A percentile compares a stretch with the other conserved stretches of the same genome.
Conservation (phyloP, 495 filamentous ascomycete genomes). For the Penicillium macrosclerotiorum region DNA sequence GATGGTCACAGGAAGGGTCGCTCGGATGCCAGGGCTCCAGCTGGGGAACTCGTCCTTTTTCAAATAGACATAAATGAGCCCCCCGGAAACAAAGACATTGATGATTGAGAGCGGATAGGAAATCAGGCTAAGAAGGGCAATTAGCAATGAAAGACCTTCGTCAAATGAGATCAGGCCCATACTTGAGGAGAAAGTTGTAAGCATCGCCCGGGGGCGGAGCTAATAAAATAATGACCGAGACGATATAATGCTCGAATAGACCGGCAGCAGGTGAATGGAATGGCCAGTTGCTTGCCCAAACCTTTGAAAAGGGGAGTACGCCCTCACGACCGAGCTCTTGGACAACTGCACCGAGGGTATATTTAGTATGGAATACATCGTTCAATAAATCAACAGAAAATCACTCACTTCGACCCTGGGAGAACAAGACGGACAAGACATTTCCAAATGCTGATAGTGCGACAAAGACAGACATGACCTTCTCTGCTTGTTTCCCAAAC, state of each 20-base stretch:
- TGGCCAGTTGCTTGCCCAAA: conserved; percentile 66
- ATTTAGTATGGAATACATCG: conserved; percentile 3
- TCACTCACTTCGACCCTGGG: conserved; percentile 57
- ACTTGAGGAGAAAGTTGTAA: conserved; percentile 64
- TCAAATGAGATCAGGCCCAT: no score
- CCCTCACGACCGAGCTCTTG: conserved; percentile 67
- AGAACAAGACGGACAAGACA: conserved; percentile 67
- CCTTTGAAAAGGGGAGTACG: conserved; percentile 56
- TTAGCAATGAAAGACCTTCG: no score
- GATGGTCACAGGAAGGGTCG: conserved; percentile 44
- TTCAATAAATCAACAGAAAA: no score
- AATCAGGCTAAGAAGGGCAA: conserved; percentile 46
- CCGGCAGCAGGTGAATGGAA: conserved; percentile 60
- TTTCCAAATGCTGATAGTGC: conserved; percentile 72
- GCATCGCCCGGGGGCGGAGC: conserved; percentile 63
- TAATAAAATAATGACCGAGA: conserved; percentile 59
- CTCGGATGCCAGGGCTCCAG: conserved; percentile 36
- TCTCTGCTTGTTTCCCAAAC: conserved; percentile 56
- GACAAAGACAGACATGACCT: conserved; percentile 66
- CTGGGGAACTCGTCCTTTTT: conserved; percentile 41
- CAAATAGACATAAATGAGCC: conserved; percentile 56
- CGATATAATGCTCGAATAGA: conserved; percentile 59
- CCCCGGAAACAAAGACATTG: conserved; percentile 57
- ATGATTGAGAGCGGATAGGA: conserved; percentile 61
- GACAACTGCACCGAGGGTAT: conserved; percentile 35